Percentiles rank a stretch among this genome's conserved stretches.
Conservation (phyloP, 1,139 yeast species). For the Keqinozyma sinolaborantium region DNA sequence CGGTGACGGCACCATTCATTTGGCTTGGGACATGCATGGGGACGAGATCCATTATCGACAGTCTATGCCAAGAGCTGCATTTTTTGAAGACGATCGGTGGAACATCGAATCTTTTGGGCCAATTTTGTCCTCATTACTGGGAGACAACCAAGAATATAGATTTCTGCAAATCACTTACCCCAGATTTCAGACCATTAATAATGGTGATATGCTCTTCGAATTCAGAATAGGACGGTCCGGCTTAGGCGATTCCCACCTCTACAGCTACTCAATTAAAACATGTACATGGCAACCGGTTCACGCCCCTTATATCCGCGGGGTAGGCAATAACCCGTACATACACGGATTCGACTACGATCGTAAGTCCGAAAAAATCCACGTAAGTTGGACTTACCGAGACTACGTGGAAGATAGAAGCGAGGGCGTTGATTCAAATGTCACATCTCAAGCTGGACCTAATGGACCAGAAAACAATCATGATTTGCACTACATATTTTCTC, state of each 20-base stretch:
- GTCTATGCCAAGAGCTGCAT: conserved; percentile 3
- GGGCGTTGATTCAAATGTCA: conserved; percentile 2
- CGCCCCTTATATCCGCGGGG: conserved; percentile 10
- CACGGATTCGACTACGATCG: conserved; percentile 13
- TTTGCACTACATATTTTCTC: conserved; percentile 8
- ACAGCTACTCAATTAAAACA: conserved; percentile 4
- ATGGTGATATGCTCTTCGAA: conserved; percentile 12
- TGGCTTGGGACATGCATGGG: conserved; percentile 15
- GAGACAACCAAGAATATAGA: conserved; percentile 1
- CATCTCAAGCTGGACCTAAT: conserved; percentile 14
- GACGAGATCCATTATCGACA: conserved; percentile 9
- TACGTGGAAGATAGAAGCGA: conserved; percentile 10
- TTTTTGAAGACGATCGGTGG: conserved; percentile 1
- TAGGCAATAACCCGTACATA: conserved; percentile 12
- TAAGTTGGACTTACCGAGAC: conserved; percentile 14
- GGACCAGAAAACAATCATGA: conserved; percentile 16
- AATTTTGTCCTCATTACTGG: conserved; percentile 1
- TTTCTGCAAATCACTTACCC: conserved; percentile 12
- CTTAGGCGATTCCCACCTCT: conserved; percentile 13
- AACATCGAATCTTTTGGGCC: conserved; percentile 1
- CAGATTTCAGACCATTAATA: conserved; percentile 9
- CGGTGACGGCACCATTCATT: conserved; percentile 13
- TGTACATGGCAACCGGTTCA: conserved; percentile 9
- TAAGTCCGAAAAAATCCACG: conserved; percentile 9
- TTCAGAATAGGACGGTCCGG: conserved; percentile 14